phyloP scores from a whole-genome alignment of 2,329 filamentous ascomycete genomes.

The Sodiomyces alkalinus region DNA sequence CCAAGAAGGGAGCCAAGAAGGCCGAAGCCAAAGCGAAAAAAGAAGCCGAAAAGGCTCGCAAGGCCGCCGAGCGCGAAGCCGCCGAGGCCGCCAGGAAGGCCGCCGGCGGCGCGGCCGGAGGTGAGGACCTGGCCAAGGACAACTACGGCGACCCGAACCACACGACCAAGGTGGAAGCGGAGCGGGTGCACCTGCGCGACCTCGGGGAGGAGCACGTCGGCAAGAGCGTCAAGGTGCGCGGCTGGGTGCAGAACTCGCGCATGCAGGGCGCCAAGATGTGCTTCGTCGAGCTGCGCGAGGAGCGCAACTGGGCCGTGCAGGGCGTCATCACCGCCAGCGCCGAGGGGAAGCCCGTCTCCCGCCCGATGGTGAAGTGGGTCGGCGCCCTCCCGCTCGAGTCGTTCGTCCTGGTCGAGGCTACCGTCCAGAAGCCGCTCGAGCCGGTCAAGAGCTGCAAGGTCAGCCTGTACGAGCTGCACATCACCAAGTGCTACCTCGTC shows the following conservation, averaged over 20 bases:
- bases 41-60: slow-evolving; percentile 61
- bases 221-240: slow-evolving; percentile 61
- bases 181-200: slow-evolving; percentile 43
- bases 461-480: slow-evolving; percentile 69
- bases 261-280: slow-evolving; percentile 83
- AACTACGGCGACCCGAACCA: slow-evolving; percentile 63
- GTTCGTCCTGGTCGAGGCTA: slow-evolving; percentile 66
- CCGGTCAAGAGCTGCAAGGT: slow-evolving; percentile 80
- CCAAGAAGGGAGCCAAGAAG: slow-evolving; percentile 76
- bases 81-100: slow-evolving; percentile 53
- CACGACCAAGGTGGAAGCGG: slow-evolving; percentile 39
- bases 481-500: slow-evolving; percentile 70
- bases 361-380: slow-evolving; percentile 92
- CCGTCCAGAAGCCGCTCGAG: slow-evolving; percentile 68
- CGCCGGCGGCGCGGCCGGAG: slow-evolving; percentile 43
- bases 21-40: slow-evolving; percentile 75
- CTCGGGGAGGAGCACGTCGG: slow-evolving; percentile 51
- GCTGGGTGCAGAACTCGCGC: slow-evolving; percentile 74
- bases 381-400: slow-evolving; percentile 62
- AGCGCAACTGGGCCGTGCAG: slow-evolving; percentile 64
- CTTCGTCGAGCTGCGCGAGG: slow-evolving; percentile 73
- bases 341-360: slow-evolving; percentile 49
- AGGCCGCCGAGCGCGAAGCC: slow-evolving; percentile 37
- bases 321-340: slow-evolving; percentile 53
- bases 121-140: slow-evolving; percentile 53